A percentile compares a stretch with the other conserved stretches of the same genome.
Conservation (phyloP, 495 filamentous ascomycete genomes). For the Talaromyces proteolyticus region DNA sequence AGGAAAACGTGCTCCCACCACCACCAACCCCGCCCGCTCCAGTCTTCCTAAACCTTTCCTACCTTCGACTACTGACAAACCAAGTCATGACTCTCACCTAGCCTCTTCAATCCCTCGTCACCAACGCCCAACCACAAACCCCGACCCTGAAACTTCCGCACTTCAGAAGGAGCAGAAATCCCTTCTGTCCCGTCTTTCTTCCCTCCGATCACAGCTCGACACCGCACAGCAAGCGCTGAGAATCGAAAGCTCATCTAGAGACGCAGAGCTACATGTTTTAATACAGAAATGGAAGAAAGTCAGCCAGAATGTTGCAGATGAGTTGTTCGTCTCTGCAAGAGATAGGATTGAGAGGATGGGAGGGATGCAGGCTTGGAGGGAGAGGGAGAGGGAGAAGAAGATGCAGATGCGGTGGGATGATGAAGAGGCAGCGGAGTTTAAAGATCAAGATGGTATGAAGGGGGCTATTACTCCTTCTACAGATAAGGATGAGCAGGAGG, state of each 20-base stretch:
- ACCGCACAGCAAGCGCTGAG: constrained; percentile 42
- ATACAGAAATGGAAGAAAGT: constrained; percentile 41
- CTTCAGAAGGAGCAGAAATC: constrained; percentile 27
- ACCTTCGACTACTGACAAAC: too few relatives aligned
- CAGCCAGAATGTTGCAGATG: constrained; percentile 47
- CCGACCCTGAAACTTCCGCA: constrained; percentile 9
- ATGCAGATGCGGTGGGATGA: constrained; percentile 1
- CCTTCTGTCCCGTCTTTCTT: constrained; percentile 25
- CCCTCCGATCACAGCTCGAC: constrained; percentile 36
- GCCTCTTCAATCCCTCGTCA: not conserved
- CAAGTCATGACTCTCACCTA: too few relatives aligned
- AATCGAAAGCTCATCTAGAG: constrained; percentile 38
- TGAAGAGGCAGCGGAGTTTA: not conserved
- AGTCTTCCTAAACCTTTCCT: too few relatives aligned
- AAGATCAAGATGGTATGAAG: not conserved
- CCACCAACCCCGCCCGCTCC: too few relatives aligned
- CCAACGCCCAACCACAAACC: not conserved
- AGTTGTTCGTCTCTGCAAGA: constrained; percentile 36
- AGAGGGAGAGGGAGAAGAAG: constrained; percentile 11
- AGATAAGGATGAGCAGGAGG: constrained; percentile 29
- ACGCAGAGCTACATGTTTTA: constrained; percentile 41
- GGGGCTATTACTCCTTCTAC: constrained; percentile 11
- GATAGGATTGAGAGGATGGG: constrained; percentile 47
- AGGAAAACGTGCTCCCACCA: not conserved
- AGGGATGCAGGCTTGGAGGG: constrained; percentile 49